A percentile compares a stretch with the other conserved stretches of the same genome.
These are phyloP conservation scores for Clarireedia hainanense DNA, from an alignment of 2,329 filamentous ascomycete genomes.

Conservation along the genomic window DNA sequence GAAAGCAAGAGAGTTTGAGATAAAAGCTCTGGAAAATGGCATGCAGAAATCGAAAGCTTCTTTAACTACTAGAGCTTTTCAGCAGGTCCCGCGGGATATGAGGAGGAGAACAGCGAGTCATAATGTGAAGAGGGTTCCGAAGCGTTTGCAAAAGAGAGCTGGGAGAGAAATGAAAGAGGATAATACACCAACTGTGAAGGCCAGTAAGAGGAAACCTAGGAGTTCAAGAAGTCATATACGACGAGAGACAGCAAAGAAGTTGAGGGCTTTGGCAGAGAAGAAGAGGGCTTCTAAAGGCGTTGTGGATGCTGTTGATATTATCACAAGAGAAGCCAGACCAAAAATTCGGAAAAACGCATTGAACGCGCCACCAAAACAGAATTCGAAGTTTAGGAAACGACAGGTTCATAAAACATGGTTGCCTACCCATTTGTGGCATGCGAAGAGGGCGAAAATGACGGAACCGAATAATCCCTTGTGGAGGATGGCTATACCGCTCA, in stretches of 20 bases:
- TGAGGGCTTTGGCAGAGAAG: conserved; percentile 54
- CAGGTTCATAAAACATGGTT: conserved; percentile 89
- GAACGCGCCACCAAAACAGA: conserved; percentile 53
- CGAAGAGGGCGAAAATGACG: conserved; percentile 87
- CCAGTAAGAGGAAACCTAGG: conserved; percentile 52
- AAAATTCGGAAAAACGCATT: conserved; percentile 65
- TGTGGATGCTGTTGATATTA: conserved; percentile 24
- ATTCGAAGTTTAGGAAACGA: conserved; percentile 71
- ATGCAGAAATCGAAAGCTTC: conserved; percentile 65
- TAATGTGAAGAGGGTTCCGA: conserved; percentile 85
- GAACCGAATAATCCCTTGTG: conserved; percentile 71
- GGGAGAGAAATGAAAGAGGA: conserved; percentile 74
- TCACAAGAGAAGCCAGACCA: conserved; percentile 42
- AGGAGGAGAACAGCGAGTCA: conserved; percentile 86
- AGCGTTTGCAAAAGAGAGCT: conserved; percentile 62
- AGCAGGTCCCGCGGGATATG: conserved; percentile 79
- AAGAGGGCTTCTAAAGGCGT: conserved; percentile 39
- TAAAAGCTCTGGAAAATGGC: conserved; percentile 72
- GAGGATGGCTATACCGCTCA: conserved; percentile 80
- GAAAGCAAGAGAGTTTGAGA: conserved; percentile 80
- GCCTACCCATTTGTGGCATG: conserved; percentile 88
- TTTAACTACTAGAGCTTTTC: conserved; percentile 68
- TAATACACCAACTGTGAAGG: conserved; percentile 76
- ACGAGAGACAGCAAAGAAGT: conserved; percentile 65
- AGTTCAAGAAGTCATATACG: conserved; percentile 54